Evolutionary conservation across 2,329 filamentous ascomycete species (phyloP), one percentile per base, ranked within the genome.

Genomic region (Xylaria sp.): DNA sequence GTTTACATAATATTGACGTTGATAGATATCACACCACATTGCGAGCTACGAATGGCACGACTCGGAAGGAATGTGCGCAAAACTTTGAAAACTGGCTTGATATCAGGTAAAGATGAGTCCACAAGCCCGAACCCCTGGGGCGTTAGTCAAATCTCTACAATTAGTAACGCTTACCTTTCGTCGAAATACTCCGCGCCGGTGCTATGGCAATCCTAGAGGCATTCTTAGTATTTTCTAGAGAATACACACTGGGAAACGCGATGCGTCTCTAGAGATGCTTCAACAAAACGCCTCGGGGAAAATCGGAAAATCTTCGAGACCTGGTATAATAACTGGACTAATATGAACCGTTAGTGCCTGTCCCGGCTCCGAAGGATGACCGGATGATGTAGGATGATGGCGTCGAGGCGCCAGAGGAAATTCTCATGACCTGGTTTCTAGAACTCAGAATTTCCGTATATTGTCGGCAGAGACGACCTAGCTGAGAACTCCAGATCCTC

Each of bases 161-260:
- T 12, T 18, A 55, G 36, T 23, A 36, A 54, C 8, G 25, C 12
- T 48, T 10, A 65, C 9, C 23, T 43, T n/a, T n/a, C 46, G 9
- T 25, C 33, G 63, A 65, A 52, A 60, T 65, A 65, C 48, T 65
- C 63, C 56, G 56, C 36, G 33, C 56, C 56, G 63, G 48, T 9
- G 25, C 8, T 12, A 23, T 23, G 15, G 5, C 3, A 18, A 5
- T 13, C 15, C 5, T 15, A 15, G 5, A 43, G 41, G 18, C 41
- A 43, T 13, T 43, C 13, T 33, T 18, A 9, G 20, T 31, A 7
- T 12, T 1, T 43, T 41, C 18, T 9, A 33, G 25, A 2, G 13
- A 20, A 28, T 2, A 18, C 15, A 2, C 12, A 41, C 31, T 20
- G 10, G 13, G 12, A 33, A 20, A 41, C 6, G 20, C 2, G 48